Evolutionary conservation across 805 yeast species (phyloP), one percentile per base, ranked within the genome.

Genomic region (Suhomyces kilbournensis): DNA sequence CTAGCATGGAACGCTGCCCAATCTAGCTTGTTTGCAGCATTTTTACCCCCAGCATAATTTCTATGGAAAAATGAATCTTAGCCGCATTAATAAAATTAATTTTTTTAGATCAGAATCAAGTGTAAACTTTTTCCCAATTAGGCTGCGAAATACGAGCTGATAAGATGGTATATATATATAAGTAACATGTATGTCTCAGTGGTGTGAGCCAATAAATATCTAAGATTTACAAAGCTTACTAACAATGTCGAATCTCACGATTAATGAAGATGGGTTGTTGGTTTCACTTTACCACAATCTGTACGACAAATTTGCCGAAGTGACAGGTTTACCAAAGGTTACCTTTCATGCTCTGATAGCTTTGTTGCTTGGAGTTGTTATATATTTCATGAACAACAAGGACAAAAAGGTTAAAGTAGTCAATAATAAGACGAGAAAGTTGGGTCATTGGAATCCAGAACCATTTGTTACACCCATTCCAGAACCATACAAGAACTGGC

Each of bases 41-140:
- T 89, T 63, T 73, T 92, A 43, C 98, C 97, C 2, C 98, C 98
- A 4, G 98, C 98, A n/a, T 90, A 66, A 65, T 19, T 19, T 38
- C 14, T 38, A 38, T 19, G 19, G 23, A 38, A 38, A 32, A 17
- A 15, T 38, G 23, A 19, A 8, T 35, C 38, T 15, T 9, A 17
- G 42, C 42, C 42, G 42, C 42, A 38, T 17, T 3, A 38, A 38
- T 19, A 17, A 8, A 19, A 38, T 7, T 38, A 38, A 35, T n/a
- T 38, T 38, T 35, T 38, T 38, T 17, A n/a, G 4, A 32, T 32
- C 35, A 32, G 3, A 8, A 12, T n/a, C 3, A 1, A 12, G 50
- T 46, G 56, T 50, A 50, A 48, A 53, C 46, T 44, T 50, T 52
- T 48, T 30, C 56, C 51, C 44, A 40, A 48, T 55, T 52, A 50